phyloP scores from a whole-genome alignment of 2,329 filamentous ascomycete genomes.

The Chaetoscypha palmicola region DNA sequence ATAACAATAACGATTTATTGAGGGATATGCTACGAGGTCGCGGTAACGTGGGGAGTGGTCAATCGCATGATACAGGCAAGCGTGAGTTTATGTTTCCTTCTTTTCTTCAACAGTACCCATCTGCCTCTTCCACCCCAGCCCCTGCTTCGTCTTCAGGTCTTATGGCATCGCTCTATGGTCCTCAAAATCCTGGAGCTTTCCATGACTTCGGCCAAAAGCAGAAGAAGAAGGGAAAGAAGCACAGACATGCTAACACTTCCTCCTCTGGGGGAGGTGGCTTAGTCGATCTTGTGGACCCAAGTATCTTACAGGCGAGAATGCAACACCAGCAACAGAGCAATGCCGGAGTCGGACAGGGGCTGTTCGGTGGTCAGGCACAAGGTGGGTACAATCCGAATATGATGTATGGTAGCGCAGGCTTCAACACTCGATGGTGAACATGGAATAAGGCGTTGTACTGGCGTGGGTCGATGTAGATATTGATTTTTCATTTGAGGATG shows the following conservation, averaged over 20 bases:
- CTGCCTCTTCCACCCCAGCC: slow-evolving; percentile 74
- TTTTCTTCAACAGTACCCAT: slow-evolving; percentile 79
- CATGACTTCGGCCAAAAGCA: slow-evolving; percentile 93
- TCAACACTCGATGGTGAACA: slow-evolving; percentile 57
- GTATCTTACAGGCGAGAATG: slow-evolving; percentile 96
- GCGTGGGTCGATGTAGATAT: slow-evolving; percentile 27
- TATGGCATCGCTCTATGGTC: slow-evolving; percentile 85
- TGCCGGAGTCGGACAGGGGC: slow-evolving; percentile 78
- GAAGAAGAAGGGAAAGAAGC: slow-evolving; percentile 99
- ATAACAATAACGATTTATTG: slow-evolving; percentile 66
- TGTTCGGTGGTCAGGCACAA: slow-evolving; percentile 84
- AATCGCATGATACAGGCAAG: slow-evolving; percentile 82
- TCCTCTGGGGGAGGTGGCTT: slow-evolving; percentile 98
- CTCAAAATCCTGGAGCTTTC: slow-evolving; percentile 69
- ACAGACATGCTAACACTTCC: slow-evolving; percentile 99
- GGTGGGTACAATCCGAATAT: slow-evolving; percentile 88
- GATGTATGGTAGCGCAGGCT: slow-evolving; percentile 69
- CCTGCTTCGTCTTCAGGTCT: slow-evolving; percentile 70
- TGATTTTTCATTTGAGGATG: slow-evolving; percentile 29
- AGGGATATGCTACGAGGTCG: slow-evolving; percentile 73
- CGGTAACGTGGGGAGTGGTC: slow-evolving; percentile 54
- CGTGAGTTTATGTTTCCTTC: slow-evolving; percentile 97
- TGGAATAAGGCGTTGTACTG: slow-evolving; percentile 22
- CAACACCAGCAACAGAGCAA: slow-evolving; percentile 79
- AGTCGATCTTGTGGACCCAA: slow-evolving; percentile 99